A percentile compares a stretch with the other conserved stretches of the same genome.
Conservation (phyloP, 768 basidiomycete genomes). For the Xerocomus potaroensis region DNA sequence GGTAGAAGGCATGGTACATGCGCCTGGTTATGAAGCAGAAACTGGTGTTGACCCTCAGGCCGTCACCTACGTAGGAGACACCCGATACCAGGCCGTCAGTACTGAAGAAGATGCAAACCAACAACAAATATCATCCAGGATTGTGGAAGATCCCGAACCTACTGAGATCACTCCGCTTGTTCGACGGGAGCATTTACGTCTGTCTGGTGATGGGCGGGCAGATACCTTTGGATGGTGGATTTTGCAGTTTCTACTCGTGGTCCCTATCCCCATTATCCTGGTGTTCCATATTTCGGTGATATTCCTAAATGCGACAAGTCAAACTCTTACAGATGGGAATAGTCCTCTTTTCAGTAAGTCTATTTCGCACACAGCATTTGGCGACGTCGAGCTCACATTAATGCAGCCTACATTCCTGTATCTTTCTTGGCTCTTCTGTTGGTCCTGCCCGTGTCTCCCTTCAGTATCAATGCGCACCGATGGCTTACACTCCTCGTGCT, state of each 20-base stretch:
- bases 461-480: slow-evolving; percentile 49
- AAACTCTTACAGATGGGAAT: slow-evolving; percentile 64
- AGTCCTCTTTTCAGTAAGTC: slow-evolving; percentile 44
- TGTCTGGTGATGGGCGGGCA: slow-evolving; percentile 9
- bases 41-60: slow-evolving; percentile 1
- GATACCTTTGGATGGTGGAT: slow-evolving; percentile 50
- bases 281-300: slow-evolving; percentile 48
- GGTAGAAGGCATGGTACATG: slow-evolving; percentile 32
- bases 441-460: slow-evolving; percentile 60
- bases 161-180: slow-evolving; percentile 60
- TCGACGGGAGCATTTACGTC: slow-evolving; percentile 23
- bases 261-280: slow-evolving; percentile 52
- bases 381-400: not conserved
- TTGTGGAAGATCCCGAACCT: slow-evolving; percentile 37
- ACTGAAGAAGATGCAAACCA: slow-evolving; percentile 16
- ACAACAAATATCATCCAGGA: slow-evolving; percentile 15
- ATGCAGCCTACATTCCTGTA: slow-evolving; percentile 46
- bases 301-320: slow-evolving; percentile 43
- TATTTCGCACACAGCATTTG: not conserved
- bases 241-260: slow-evolving; percentile 48
- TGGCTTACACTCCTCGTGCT: slow-evolving; percentile 35
- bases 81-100: slow-evolving; percentile 26
- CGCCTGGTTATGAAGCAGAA: slow-evolving; percentile 10
- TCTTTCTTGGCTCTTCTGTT: slow-evolving; percentile 47
- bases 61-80: slow-evolving; percentile 11